Evolutionary conservation across 2,329 filamentous ascomycete genomes (phyloP), one percentile per base, ranked within the genome.

Genomic region (Sordariomycetes sp.): DNA sequence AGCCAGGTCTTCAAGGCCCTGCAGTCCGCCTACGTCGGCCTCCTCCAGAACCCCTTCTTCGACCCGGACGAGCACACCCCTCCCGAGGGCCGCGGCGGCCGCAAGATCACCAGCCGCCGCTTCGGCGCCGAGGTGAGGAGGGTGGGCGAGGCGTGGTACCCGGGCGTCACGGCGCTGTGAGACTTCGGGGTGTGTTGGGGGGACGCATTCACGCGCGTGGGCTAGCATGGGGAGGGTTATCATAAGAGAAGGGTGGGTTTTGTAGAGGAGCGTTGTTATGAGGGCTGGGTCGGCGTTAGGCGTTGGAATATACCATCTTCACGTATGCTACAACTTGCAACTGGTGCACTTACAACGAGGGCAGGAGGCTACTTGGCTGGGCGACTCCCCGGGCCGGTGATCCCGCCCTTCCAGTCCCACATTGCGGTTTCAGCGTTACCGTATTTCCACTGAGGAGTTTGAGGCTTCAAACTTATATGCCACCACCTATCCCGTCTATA

Each of bases 11-110:
- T 99, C 68, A 84, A 87, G 68, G 91, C 92, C 32, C 83, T 99
- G 73, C 94, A 97, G 74, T 86, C 82, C n/a, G 91, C 93, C 34
- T 99, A 97, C 67, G 88, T 97, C 59, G 78, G 84, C 61, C 76
- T 99, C 56, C 75, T 97, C 63, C 88, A 96, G 72, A 97, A 99
- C 67, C 93, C 93, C 0, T 99, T 99, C 72, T 97, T 92, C 71
- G 85, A 88, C 53, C 93, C 93, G 11, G 91, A 97, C 68, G 88
- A 93, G 65, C 86, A 92, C 70, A 81, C 81, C 62, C 88, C 87
- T 54, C 69, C 75, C 3, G 71, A 71, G 0, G 80, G 79, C 0
- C 70, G 71, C 28, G 78, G 79, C 0, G 82, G 82, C 3, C 81
- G 85, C 69, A 86, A 86, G 68, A 97, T 97, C 63, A 88, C 83